A percentile compares a stretch with the other conserved stretches of the same genome.
Conservation (phyloP, 345 rosid species). For the Schrenkiella parvula region DNA sequence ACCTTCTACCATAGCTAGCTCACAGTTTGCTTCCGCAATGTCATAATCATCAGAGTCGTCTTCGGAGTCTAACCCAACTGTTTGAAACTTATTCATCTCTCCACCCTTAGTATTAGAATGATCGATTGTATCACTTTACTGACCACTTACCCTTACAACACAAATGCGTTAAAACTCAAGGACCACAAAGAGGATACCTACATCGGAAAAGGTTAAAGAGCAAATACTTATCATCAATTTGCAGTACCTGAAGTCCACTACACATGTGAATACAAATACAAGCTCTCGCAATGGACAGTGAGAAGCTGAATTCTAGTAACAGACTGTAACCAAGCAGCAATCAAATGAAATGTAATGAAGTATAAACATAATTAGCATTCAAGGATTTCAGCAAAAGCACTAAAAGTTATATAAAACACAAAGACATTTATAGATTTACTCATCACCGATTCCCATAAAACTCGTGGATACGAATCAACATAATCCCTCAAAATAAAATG, state of each 20-base stretch:
- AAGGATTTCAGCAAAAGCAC: too few relatives aligned
- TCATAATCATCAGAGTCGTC: slow-evolving; percentile 47
- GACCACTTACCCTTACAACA: slow-evolving; percentile 20
- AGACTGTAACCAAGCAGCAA: too few relatives aligned
- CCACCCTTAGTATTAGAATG: too few relatives aligned
- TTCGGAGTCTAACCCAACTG: slow-evolving; percentile 28
- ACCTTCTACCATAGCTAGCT: slow-evolving; percentile 52
- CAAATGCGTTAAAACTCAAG: background rate
- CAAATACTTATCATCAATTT: background rate
- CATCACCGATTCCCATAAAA: too few relatives aligned
- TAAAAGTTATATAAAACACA: too few relatives aligned
- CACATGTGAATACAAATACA: background rate
- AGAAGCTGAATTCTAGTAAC: background rate
- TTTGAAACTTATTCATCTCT: slow-evolving; percentile 33
- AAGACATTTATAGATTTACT: too few relatives aligned
- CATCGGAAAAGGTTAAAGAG: background rate
- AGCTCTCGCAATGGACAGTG: background rate
- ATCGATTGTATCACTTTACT: slow-evolving; percentile 7
- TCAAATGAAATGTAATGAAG: background rate
- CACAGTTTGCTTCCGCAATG: slow-evolving; percentile 38
- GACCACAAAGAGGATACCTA: slow-evolving; percentile 1
- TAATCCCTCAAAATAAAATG: background rate
- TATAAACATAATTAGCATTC: background rate
- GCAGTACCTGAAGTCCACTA: background rate
- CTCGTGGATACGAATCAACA: too few relatives aligned